Conservation (phyloP, 2,329 filamentous ascomycete species). For the Tolypocladium pustulatum region DNA sequence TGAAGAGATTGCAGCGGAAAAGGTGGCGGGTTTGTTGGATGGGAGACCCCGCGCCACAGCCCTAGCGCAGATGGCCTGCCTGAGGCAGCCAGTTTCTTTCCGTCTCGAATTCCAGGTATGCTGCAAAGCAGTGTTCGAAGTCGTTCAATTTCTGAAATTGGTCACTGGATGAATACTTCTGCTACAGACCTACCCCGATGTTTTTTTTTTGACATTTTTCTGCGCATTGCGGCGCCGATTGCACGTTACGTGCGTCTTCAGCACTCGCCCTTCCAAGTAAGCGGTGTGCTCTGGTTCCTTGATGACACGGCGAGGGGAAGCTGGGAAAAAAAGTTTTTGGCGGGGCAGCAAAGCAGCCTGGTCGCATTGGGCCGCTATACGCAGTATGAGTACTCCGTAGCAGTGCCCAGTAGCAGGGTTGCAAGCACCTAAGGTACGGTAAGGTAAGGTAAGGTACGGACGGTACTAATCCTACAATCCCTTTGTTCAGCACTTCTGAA, state of each 20-base stretch:
- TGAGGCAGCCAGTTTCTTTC: not conserved
- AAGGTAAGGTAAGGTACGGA: too few relatives aligned
- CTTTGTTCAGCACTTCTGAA: too few relatives aligned
- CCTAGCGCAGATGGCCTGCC: constrained; percentile 3
- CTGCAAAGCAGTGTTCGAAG: not conserved
- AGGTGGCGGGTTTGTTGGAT: not conserved
- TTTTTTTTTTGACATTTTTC: not conserved
- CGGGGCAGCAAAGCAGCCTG: not conserved
- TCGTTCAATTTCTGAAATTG: too few relatives aligned
- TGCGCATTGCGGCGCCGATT: not conserved
- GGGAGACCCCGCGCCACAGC: constrained; percentile 1
- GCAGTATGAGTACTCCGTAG: too few relatives aligned
- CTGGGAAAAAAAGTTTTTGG: not conserved
- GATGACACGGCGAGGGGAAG: not conserved
- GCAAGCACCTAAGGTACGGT: too few relatives aligned
- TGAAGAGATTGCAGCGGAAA: constrained; percentile 1
- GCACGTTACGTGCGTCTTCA: not conserved
- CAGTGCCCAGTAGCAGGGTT: too few relatives aligned
- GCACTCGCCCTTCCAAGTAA: not conserved
- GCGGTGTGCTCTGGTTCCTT: not conserved
- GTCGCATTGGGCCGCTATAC: not conserved
- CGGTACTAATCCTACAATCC: too few relatives aligned
- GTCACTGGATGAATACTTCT: not conserved
- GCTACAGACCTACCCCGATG: not conserved
- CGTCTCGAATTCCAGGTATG: not conserved